Evolutionary conservation across 176 grass and related monocot species (phyloP).

Genomic region (Ensete glaucum): DNA sequence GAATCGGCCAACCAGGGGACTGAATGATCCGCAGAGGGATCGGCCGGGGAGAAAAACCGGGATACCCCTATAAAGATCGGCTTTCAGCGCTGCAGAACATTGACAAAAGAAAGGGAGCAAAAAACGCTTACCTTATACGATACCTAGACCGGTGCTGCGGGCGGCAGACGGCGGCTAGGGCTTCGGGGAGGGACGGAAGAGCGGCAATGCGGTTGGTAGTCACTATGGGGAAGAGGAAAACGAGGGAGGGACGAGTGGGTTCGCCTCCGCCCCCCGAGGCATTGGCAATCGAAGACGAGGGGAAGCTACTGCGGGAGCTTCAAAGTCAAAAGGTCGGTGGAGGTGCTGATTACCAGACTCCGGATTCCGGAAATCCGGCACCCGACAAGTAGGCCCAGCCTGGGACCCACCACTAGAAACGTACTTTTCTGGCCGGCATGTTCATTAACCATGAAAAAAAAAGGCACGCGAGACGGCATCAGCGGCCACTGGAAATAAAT

Average conservation of each 20-base stretch:
- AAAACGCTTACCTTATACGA: not conserved
- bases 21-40: not conserved
- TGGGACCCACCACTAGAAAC: no score
- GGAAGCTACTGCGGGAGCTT: not conserved
- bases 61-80: no score
- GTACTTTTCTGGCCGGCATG: no score
- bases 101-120: not conserved
- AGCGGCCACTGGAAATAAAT: no score
- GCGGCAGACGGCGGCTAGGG: not conserved
- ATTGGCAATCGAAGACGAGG: not conserved
- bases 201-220: no score
- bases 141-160: not conserved
- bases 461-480: no score
- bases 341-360: not conserved
- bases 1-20: not conserved
- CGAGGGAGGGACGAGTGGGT: not conserved
- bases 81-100: not conserved
- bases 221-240: not conserved
- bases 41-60: no score
- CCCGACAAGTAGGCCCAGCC: no score
- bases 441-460: no score
- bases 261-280: no score
- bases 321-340: not conserved
- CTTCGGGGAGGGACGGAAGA: not conserved
- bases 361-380: not conserved